Evolutionary conservation across 1,284 basidiomycete species (phyloP), one percentile per base, ranked within the genome.

Genomic region (Sanguinoderma infundibulare): DNA sequence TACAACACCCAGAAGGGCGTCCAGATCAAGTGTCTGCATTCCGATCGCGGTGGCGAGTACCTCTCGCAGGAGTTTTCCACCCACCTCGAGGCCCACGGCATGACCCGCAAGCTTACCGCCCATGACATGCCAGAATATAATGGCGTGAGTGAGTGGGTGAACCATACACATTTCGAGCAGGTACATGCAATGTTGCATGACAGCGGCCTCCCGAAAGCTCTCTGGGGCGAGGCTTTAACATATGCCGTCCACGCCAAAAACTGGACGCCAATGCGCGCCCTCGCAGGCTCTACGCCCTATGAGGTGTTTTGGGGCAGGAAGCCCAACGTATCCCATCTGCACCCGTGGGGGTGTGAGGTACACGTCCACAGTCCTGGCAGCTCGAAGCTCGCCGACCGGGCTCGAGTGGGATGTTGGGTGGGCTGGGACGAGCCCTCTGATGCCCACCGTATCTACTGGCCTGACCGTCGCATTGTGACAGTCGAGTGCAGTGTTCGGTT

Each of bases 201-300:
- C 55, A 42, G 59, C 10, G 55, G 69, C 1, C 63, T 80, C 9
- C 76, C 76, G 2, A 50, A 55, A 7, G 72, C 64, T 44, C 67
- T 79, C 8, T 80, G 78, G 79, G 72, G 73, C 10, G 74, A 80
- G 57, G 79, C 78, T 1, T 63, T 77, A 0, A 34, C 57, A 1
- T 72, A 79, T 54, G 68, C 74, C 0, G 68, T 74, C 0, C 82
- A 75, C 70, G 51, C 81, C 22, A 70, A 75, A 63, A 82, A 82
- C 59, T 55, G 74, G 1, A 75, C 73, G 0, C 64, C 72, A 0
- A 78, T 75, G 0, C 66, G 68, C 5, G 67, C 70, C 1, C 67
- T 78, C 0, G 60, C 70, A 7, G 69, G 67, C 0, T 69, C 50
- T 44, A 79, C 76, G 0, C 79, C 77, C 0, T 72, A 66, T 26